Base-by-base conservation (phyloP, 2,329 filamentous ascomycete species). In the Rutstroemia sydowiana region DNA sequence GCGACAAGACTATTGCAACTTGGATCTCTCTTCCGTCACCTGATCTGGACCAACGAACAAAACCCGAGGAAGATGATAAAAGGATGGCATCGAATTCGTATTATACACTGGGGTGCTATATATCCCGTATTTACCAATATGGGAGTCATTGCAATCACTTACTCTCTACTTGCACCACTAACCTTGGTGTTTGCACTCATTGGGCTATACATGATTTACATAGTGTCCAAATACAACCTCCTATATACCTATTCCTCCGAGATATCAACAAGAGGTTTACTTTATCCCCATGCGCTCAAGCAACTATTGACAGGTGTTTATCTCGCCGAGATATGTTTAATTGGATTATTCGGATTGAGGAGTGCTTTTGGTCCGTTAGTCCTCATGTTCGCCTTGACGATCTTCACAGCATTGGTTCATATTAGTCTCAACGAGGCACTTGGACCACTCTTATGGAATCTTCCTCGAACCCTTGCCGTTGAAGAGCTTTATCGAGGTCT, bases 201-300 rank as follows among this genome's bases (percentile, higher is more conserved):
- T 36, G 90, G 88, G 26, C 78, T 96, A 54, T 81, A 76, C 20
- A 73, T 93, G 39, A 91, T 95, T 69, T 95, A 95, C 66, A 73
- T 92, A 48, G 87, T 90, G 44, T 95, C 89, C 75, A 81, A 87
- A 16, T 95, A 97, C 75, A 95, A 95, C 65, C 71, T 97, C 51
- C 77, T 96, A 45, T 96, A 88, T 68, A 89, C 95, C 32, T 85
- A 84, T 46, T 87, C 95, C 65, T 82, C 87, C 8, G 72, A 81
- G 54, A 84, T 95, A 63, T 90, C 96, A 65, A 95, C 88, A 34
- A 88, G 95, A 64, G 91, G 92, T 14, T 78, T 92, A 13, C 84
- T 88, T 60, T 96, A 95, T 65, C 85, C 88, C 1, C 85, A 85
- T n/a, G 91, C 88, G 1, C 74, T 97, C 47, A 85, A 95, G 66